phyloP scores from a whole-genome alignment of 306 rosid species.

The Canavalia gladiata region DNA sequence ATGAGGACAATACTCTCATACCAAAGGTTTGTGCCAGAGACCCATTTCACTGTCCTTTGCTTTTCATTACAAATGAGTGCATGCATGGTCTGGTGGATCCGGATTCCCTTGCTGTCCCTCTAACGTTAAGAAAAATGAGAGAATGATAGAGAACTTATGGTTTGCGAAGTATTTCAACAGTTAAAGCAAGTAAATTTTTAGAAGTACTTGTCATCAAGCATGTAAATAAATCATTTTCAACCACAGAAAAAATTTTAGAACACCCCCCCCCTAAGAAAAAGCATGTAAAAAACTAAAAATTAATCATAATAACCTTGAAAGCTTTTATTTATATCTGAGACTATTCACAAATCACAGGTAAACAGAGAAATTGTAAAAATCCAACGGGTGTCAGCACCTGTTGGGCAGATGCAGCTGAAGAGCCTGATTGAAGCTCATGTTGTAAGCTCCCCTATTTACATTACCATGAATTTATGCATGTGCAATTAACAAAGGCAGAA shows the following conservation, averaged over 20 bases:
- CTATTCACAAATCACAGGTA: constrained; percentile 59
- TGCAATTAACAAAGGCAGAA: constrained; percentile 10
- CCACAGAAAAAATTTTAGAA: not conserved
- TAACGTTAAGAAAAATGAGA: not conserved
- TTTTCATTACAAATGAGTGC: constrained; percentile 17
- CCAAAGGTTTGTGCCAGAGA: constrained; percentile 76
- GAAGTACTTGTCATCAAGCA: not conserved
- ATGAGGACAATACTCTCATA: constrained; percentile 83
- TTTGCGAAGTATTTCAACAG: constrained; percentile 14
- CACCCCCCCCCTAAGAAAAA: too few relatives aligned
- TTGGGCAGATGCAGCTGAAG: constrained; percentile 95
- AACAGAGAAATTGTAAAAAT: constrained; percentile 94
- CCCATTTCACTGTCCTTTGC: constrained; percentile 4
- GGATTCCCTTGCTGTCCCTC: not conserved
- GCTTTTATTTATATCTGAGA: constrained; percentile 41
- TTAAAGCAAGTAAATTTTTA: not conserved
- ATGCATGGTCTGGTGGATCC: constrained; percentile 26
- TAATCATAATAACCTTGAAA: constrained; percentile 8
- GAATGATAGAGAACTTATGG: not conserved
- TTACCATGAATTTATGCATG: constrained; percentile 40
- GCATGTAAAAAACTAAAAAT: not conserved
- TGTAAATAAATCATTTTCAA: not conserved
- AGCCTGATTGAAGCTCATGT: constrained; percentile 95
- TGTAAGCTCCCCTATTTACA: constrained; percentile 68
- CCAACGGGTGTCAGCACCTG: constrained; percentile 90